Evolutionary conservation across 768 basidiomycete genomes (phyloP), one percentile per base, ranked within the genome.

Genomic region (Mycena amicta): DNA sequence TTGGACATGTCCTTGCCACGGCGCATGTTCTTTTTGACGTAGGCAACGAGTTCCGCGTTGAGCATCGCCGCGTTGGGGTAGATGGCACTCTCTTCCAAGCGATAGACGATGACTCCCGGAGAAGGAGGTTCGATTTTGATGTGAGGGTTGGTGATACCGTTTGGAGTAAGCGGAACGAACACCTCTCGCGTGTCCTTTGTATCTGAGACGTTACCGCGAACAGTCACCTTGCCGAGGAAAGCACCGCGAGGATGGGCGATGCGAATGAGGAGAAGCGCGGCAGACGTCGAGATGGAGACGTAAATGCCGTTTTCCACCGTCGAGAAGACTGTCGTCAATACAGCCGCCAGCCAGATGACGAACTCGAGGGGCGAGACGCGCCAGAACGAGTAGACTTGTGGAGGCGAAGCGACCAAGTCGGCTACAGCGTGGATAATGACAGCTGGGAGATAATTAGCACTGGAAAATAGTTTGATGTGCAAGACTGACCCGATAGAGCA

Each of bases 351-450:
- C 86, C 90, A 96, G 68, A 96, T 95, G 65, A 95, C 29, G 74
- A 92, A 95, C 68, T 99, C 97, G 50, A 98, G 75, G 0, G 97
- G 97, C 0, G 91, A 92, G 23, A 96, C 87, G 27, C 92, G 86
- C 97, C 97, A 99, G 80, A 88, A 99, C 2, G 83, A 80, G 74
- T 89, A 98, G 16, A 90, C 87, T 72, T 92, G 77, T 4, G 59
- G 40, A 5, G 95, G 97, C 0, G 88, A 84, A 16, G 94, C 90
- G 52, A 99, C 89, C 50, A 99, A 79, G 75, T 90, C 89, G 5
- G 86, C 87, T 18, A 95, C 93, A 37, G 93, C 93, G 69, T 96
- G 94, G 64, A 98, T 96, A 70, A 98, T 96, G 62, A 98, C 83
- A 29, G 95, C 96, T 31, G 22, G 20, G 5, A 3, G 5, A 22